phyloP scores from a whole-genome alignment of 805 yeast species.

The Saccharomycopsis olivae region DNA sequence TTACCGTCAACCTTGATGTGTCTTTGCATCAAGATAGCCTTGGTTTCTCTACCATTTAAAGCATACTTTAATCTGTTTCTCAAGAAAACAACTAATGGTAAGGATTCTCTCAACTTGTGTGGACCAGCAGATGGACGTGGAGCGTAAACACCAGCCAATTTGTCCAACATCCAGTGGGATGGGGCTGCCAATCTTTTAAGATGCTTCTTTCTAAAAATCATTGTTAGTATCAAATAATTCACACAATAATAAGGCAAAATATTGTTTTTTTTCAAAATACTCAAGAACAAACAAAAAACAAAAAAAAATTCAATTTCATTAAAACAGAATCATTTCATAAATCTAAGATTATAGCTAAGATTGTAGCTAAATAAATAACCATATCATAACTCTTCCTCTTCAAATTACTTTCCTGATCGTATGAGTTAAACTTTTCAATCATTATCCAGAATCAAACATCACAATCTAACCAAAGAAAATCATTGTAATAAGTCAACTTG shows the following conservation, averaged over 20 bases:
- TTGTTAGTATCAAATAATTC: constrained; percentile 13
- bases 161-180: constrained; percentile 99
- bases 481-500: too few species aligned
- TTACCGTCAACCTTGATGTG: constrained; percentile 98
- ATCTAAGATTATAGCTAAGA: too few species aligned
- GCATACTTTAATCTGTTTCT: constrained; percentile 99
- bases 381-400: too few species aligned
- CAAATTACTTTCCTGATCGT: too few species aligned
- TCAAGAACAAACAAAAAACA: too few species aligned
- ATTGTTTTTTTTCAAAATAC: neutral
- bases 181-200: constrained; percentile 99
- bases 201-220: constrained; percentile 83
- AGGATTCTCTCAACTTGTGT: constrained; percentile 96
- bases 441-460: too few species aligned
- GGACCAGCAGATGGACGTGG: constrained; percentile 99
- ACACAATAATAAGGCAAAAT: neutral
- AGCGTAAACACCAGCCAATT: constrained; percentile 97
- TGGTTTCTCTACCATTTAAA: constrained; percentile 97
- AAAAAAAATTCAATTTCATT: neutral
- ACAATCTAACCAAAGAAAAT: too few species aligned
- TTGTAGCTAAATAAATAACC: too few species aligned
- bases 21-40: constrained; percentile 96
- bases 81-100: constrained; percentile 92
- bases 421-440: too few species aligned
- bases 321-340: too few species aligned